Conservation (phyloP, 192 early-diverging fungal species). For the Coemansia brasiliensis region DNA sequence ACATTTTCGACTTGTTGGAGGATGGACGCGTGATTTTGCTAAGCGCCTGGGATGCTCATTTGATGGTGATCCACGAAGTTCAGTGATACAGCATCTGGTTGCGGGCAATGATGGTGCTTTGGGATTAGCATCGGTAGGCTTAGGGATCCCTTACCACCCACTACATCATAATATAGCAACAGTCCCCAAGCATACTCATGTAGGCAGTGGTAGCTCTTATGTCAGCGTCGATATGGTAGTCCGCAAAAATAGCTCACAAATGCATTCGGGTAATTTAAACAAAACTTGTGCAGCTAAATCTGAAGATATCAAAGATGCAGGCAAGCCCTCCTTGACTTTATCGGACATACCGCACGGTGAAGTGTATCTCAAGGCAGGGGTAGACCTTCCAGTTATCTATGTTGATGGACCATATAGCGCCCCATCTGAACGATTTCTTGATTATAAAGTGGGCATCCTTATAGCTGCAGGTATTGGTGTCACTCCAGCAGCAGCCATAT, state of each 20-base stretch:
- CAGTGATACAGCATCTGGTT: conserved; percentile 12
- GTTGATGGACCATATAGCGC: conserved; percentile 75
- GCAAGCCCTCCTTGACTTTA: conserved; percentile 22
- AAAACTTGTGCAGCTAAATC: neutral
- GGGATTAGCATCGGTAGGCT: neutral
- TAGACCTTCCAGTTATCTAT: conserved; percentile 57
- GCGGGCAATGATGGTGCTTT: neutral
- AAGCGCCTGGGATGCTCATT: conserved; percentile 67
- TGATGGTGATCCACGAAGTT: conserved; percentile 24
- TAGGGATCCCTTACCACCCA: conserved; percentile 32
- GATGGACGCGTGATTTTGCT: conserved; percentile 68
- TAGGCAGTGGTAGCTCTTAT: conserved; percentile 35
- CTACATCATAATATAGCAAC: conserved; percentile 36
- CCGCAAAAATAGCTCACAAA: no score
- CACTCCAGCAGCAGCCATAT: conserved; percentile 72
- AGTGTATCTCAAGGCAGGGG: conserved; percentile 17
- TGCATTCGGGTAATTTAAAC: neutral
- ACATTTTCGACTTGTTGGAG: conserved; percentile 75
- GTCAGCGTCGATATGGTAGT: conserved; percentile 36
- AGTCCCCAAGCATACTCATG: conserved; percentile 24
- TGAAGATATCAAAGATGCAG: conserved; percentile 15
- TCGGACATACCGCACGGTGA: conserved; percentile 1
- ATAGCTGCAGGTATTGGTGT: conserved; percentile 83
- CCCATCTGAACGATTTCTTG: conserved; percentile 74
- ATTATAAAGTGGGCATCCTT: conserved; percentile 67